These are phyloP conservation scores for Vaccinium myrtillus DNA, from an alignment of 148 eudicot species.

Conservation along the genomic window DNA sequence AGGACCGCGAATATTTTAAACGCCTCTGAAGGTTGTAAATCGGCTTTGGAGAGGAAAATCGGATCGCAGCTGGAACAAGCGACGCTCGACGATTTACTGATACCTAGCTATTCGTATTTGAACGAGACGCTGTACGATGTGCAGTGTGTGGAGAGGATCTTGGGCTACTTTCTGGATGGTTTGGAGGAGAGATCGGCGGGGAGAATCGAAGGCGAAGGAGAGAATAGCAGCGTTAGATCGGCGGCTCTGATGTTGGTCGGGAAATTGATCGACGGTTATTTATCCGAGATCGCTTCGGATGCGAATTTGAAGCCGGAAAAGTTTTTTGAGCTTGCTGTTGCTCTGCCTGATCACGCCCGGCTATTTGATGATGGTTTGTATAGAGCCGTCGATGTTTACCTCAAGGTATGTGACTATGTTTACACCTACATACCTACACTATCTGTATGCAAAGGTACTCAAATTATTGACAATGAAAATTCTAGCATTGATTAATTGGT, in stretches of 20 bases:
- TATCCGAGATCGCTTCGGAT: conserved; percentile 92
- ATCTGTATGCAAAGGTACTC: too few relatives aligned
- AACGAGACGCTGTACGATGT: conserved; percentile 89
- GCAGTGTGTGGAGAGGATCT: conserved; percentile 81
- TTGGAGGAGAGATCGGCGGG: conserved; percentile 33
- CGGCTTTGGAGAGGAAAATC: conserved; percentile 65
- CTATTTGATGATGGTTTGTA: conserved; percentile 85
- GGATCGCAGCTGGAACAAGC: conserved; percentile 81
- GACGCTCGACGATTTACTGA: conserved; percentile 72
- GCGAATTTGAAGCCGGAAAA: conserved; percentile 69
- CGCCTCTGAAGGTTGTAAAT: conserved; percentile 46
- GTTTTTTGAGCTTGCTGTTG: conserved; percentile 55
- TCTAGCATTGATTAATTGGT: too few relatives aligned
- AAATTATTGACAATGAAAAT: too few relatives aligned
- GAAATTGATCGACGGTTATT: conserved; percentile 81
- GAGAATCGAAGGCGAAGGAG: conserved; percentile 36
- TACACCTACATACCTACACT: too few relatives aligned
- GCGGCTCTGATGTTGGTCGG: conserved; percentile 70
- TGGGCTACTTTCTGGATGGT: conserved; percentile 49
- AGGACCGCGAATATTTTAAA: conserved; percentile 69
- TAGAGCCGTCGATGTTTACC: conserved; percentile 86
- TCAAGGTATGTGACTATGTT: conserved; percentile 51
- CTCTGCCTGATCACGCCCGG: conserved; percentile 74
- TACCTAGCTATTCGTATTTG: conserved; percentile 92
- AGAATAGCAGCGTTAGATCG: conserved; percentile 34